These are phyloP conservation scores for Candida koratica DNA, from an alignment of 805 yeast genomes.

Conservation along the genomic window DNA sequence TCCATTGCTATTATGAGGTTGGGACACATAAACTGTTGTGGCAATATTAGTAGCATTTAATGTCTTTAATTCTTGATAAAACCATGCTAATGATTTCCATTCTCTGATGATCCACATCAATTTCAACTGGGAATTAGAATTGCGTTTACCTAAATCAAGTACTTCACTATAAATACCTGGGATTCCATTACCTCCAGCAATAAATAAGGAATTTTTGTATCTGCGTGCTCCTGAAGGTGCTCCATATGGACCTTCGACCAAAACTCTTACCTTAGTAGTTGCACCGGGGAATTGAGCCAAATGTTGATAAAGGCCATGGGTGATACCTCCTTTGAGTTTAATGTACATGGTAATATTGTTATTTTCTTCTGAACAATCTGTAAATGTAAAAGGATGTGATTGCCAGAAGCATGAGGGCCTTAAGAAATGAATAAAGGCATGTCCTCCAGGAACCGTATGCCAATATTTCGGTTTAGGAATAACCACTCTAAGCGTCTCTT, in stretches of 20 bases:
- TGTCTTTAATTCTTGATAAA: conserved; percentile 38
- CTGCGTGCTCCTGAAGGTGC: conserved; percentile 44
- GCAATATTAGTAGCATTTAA: conserved; percentile 27
- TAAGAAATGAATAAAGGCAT: conserved; percentile 37
- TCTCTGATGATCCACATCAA: conserved; percentile 68
- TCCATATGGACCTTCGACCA: conserved; percentile 65
- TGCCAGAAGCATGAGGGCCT: conserved; percentile 38
- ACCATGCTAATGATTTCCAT: conserved; percentile 48
- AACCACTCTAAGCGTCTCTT: conserved; percentile 35
- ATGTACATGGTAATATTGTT: conserved; percentile 28
- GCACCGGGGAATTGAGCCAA: conserved; percentile 25
- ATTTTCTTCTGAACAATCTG: conserved; percentile 23
- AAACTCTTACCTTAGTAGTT: conserved; percentile 22
- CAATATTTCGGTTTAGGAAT: conserved; percentile 37
- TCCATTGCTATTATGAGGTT: conserved; percentile 18
- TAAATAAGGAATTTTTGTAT: conserved; percentile 51
- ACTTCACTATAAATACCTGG: conserved; percentile 53
- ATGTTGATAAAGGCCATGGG: conserved; percentile 30
- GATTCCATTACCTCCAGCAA: conserved; percentile 76
- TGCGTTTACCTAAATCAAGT: conserved; percentile 22
- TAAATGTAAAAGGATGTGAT: conserved; percentile 41
- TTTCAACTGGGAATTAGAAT: conserved; percentile 27
- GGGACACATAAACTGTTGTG: conserved; percentile 28
- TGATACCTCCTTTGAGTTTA: conserved; percentile 51
- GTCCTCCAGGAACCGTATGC: conserved; percentile 40